Conservation (phyloP, 192 early-diverging fungal species). For the Allomyces javanicus region DNA sequence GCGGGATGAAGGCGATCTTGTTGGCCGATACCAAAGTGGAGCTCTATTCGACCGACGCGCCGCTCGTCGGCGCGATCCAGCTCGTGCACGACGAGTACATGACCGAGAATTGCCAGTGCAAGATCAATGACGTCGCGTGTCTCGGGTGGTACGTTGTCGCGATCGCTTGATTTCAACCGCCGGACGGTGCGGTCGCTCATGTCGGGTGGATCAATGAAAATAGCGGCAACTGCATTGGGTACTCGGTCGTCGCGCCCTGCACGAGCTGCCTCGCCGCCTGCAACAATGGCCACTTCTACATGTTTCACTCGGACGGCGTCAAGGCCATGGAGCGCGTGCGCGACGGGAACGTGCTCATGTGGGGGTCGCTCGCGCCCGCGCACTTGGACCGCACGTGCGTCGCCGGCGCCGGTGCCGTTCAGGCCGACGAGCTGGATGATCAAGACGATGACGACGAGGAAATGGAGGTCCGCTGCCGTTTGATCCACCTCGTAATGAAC, state of each 20-base stretch:
- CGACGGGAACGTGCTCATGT: no score
- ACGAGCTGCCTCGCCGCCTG: slow-evolving; percentile 25
- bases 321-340: no score
- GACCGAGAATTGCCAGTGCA: slow-evolving; percentile 53
- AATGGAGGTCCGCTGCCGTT: no score
- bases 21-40: slow-evolving; percentile 54
- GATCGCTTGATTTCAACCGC: not conserved
- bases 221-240: slow-evolving; percentile 44
- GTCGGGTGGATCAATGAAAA: not conserved
- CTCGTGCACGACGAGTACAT: slow-evolving; percentile 62
- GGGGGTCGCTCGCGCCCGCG: no score
- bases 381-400: no score
- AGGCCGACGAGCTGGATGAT: no score
- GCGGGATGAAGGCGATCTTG: slow-evolving; percentile 70
- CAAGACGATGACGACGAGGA: no score
- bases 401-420: no score
- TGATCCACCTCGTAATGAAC: no score
- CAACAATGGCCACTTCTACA: slow-evolving; percentile 46
- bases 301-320: slow-evolving; percentile 31
- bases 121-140: slow-evolving; percentile 62
- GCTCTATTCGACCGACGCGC: slow-evolving; percentile 51
- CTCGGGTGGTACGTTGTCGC: slow-evolving; percentile 34
- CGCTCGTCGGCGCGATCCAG: slow-evolving; percentile 42
- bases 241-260: slow-evolving; percentile 57
- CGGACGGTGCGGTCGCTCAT: not conserved